phyloP scores from a whole-genome alignment of 129 eudicot species.

The Lonicera japonica region DNA sequence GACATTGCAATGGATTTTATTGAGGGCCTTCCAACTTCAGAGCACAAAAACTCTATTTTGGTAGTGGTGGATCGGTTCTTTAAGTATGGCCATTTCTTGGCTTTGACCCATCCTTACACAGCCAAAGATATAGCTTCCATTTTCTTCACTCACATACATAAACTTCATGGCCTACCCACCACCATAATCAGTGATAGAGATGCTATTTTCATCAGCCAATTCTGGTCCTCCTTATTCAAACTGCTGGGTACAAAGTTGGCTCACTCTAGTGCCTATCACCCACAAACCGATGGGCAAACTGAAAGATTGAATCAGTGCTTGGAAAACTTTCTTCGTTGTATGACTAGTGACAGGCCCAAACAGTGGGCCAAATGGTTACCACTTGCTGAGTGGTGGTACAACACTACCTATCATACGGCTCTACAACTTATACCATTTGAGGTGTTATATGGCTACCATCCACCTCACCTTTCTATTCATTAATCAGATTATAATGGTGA shows the following conservation, averaged over 20 bases:
- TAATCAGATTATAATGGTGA: no score
- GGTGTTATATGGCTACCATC: neutral
- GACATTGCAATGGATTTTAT: no score
- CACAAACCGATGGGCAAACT: no score
- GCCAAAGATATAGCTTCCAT: neutral
- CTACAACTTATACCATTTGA: neutral
- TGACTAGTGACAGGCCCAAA: neutral
- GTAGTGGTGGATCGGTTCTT: constrained; percentile 1
- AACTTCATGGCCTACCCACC: neutral
- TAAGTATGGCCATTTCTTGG: neutral
- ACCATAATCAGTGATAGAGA: no score
- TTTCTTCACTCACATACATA: neutral
- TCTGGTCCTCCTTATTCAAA: neutral
- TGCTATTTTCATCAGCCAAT: neutral
- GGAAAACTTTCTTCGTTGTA: neutral
- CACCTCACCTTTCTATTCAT: neutral
- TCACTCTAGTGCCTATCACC: neutral
- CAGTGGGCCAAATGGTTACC: no score
- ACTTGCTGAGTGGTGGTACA: no score
- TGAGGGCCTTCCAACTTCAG: no score
- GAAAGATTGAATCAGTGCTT: neutral
- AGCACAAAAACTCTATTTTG: neutral
- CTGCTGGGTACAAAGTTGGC: neutral
- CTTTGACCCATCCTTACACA: neutral
- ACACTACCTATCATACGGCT: neutral